Evolutionary conservation across 2,329 filamentous ascomycete genomes (phyloP), one percentile per base, ranked within the genome.

Genomic region (Aspergillus japonicus): DNA sequence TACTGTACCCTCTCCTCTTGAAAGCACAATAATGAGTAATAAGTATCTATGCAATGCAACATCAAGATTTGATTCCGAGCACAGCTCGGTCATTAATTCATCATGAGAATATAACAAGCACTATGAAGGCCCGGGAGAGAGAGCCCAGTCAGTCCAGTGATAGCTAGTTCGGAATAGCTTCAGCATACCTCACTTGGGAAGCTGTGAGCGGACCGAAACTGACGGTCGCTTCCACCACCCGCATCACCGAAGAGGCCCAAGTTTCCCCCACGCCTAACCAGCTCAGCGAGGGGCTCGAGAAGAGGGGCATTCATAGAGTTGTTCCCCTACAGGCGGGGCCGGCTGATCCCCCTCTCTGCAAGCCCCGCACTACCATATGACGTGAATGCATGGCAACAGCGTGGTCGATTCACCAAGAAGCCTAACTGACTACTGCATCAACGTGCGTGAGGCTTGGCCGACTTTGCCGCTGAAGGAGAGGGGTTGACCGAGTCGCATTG

Each of bases 351-450:
- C 39, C 39, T 44, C 24, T 35, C 53, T 55, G 42, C 53, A 39
- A 21, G 42, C 57, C 58, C 50, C 57, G 57, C 60, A 53, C 53
- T 59, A 52, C 44, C 14, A 19, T 24, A 56, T 59, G 56, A 56
- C 52, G 49, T 53, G 39, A 58, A 48, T 23, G 56, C 39, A 48
- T 42, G 24, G 35, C 48, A 19, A 53, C 50, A 54, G 50, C 39
- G 19, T 54, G 56, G 50, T 33, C 39, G 39, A 19, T 16, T 35
- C 11, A 35, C 14, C 14, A 35, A 16, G 11, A 5, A 16, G 5
- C 14, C 33, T 35, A 12, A 16, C 39, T 19, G 16, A 16, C 39
- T 19, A 44, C 39, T 44, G 39, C 39, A n/a, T 19, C 39, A 44
- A 54, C 33, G 26, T 21, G 24, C 48, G 56, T 42, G 47, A 44